Percentiles rank a stretch among this genome's conserved stretches.
Evolutionary conservation across 768 basidiomycete species (phyloP).

Genomic region (Boletus rubropictus): DNA sequence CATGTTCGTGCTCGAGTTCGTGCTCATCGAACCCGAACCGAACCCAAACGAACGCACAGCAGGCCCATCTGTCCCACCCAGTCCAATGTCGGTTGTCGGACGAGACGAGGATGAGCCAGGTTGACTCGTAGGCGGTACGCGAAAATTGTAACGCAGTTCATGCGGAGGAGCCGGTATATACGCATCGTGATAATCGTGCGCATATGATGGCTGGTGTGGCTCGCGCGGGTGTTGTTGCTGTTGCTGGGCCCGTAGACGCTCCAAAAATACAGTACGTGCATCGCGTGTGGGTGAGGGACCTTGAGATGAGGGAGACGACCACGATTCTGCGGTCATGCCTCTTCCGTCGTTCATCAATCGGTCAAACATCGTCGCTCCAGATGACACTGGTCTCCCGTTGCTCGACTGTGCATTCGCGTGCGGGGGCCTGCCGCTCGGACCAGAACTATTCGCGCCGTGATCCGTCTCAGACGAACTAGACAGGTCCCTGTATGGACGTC

Average conservation of each 20-base stretch:
- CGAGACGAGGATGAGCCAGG: conserved; percentile 5
- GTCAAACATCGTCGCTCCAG: conserved; percentile 18
- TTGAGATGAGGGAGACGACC: conserved; percentile 3
- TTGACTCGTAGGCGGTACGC: conserved; percentile 8
- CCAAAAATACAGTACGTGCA: conserved; percentile 2
- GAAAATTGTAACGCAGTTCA: conserved; percentile 4
- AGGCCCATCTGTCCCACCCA: conserved; percentile 7
- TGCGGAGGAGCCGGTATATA: conserved; percentile 1
- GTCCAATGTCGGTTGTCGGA: not conserved
- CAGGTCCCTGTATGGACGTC: conserved; percentile 10
- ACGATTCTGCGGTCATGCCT: conserved; percentile 1
- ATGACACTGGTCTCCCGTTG: conserved; percentile 14
- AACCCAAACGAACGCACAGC: conserved; percentile 13
- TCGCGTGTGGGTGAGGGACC: conserved; percentile 4
- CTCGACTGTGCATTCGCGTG: conserved; percentile 6
- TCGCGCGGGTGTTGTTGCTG: conserved; percentile 10
- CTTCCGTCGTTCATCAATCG: conserved; percentile 16
- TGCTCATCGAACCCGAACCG: conserved; percentile 15
- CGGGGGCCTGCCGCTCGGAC: conserved; percentile 2
- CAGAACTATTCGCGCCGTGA: conserved; percentile 1
- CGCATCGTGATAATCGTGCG: conserved; percentile 4
- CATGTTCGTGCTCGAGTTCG: conserved; percentile 11
- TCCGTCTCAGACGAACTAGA: conserved; percentile 8
- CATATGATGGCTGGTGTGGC: not conserved
- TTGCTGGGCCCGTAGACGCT: conserved; percentile 15